Evolutionary conservation across 345 rosid genomes (phyloP), one percentile per base, ranked within the genome.

Genomic region (Salix dunnii): DNA sequence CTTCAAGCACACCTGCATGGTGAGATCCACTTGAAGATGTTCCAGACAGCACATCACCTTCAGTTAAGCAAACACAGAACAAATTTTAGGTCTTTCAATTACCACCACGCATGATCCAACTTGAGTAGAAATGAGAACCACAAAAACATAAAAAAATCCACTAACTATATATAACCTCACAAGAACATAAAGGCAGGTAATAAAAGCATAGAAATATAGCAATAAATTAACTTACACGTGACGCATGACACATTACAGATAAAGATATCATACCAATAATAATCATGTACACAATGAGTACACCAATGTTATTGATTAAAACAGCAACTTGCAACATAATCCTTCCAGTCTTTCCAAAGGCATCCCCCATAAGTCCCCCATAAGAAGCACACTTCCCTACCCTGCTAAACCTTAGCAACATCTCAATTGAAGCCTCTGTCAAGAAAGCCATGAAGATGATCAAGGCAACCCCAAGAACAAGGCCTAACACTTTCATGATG

Each of bases 241-340:
- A 42, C 20, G 11, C 28, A 3, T 20, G 5, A 14, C 21, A 8
- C 28, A 3, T 20, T 2, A 14, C 21, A 8, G 25, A 55, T 2
- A 30, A 58, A 58, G 53, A 73, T 75, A 43, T 4, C 87, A 69
- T 88, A 93, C 99, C 98, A 40, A 93, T 91, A 62, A 93, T 96
- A 79, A 96, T 96, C 98, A 96, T 90, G 93, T 96, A 93, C 61
- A 91, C 99, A 72, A 93, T 85, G 80, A 96, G 92, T 21, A 92
- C 97, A 55, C 98, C 99, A 23, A 93, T 77, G 84, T 92, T 92
- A 89, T 91, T 92, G 81, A 94, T 73, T 69, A 92, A 60, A 75
- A 96, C 90, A 79, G 89, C 67, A 55, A 88, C 58, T 86, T 96
- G 97, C 88, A 91, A 67, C 63, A 86, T 3, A 68, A 86, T 78